Evolutionary conservation across 441 rosid species (phyloP).

Genomic region (Mallotus repandus): DNA sequence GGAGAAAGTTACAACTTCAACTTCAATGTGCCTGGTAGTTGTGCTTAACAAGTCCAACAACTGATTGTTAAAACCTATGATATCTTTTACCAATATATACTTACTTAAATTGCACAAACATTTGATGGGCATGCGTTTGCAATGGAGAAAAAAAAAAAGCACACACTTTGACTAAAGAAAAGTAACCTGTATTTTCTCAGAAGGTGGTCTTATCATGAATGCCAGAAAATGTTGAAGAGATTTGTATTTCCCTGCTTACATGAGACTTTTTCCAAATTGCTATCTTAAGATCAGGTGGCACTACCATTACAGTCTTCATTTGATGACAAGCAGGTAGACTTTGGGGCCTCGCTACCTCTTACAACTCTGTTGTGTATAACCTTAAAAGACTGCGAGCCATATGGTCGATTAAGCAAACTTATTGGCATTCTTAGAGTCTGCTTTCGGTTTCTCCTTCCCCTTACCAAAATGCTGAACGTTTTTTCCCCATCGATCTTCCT

Average conservation of each 20-base stretch:
- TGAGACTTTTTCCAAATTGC: conserved; percentile 18
- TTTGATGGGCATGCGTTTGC: not conserved
- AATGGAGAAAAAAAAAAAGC: not conserved
- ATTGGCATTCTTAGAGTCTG: conserved; percentile 95
- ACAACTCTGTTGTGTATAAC: conserved; percentile 73
- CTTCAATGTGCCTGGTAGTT: not conserved
- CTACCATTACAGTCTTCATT: conserved; percentile 43
- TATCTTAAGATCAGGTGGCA: conserved; percentile 35
- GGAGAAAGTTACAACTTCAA: not conserved
- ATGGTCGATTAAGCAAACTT: conserved; percentile 87
- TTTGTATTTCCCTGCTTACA: conserved; percentile 10
- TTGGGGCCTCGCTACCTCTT: conserved; percentile 75
- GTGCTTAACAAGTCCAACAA: not conserved
- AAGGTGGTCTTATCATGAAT: conserved; percentile 18
- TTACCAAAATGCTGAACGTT: conserved; percentile 85
- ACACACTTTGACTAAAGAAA: conserved; percentile 20
- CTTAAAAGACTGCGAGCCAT: conserved; percentile 90
- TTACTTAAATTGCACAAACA: not conserved
- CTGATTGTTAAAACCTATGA: not conserved
- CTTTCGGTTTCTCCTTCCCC: conserved; percentile 89
- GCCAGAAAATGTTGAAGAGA: conserved; percentile 21
- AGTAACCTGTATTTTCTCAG: conserved; percentile 39
- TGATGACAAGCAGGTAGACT: conserved; percentile 41
- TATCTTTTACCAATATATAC: not conserved
- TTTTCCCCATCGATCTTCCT: conserved; percentile 56